Conservation (phyloP, 441 rosid genomes). For the Corymbia calophylla region DNA sequence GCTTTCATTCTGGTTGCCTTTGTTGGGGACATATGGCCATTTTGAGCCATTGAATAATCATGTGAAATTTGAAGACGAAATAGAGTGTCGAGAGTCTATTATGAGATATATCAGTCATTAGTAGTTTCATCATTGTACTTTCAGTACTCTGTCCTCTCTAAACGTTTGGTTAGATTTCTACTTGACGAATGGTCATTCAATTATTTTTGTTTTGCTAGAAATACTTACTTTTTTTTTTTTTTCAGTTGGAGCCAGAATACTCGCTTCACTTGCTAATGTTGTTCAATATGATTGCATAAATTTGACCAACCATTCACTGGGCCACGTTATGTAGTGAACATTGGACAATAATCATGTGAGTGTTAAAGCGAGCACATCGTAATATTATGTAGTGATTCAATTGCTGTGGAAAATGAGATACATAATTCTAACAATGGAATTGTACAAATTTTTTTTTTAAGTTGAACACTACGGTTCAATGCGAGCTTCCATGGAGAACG, state of each 20-base stretch:
- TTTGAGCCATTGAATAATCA: neutral
- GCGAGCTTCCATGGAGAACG: neutral
- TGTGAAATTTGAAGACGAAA: neutral
- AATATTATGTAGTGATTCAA: neutral
- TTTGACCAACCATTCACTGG: neutral
- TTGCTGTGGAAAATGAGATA: neutral
- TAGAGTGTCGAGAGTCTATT: neutral
- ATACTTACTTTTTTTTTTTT: too few species aligned
- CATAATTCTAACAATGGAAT: neutral
- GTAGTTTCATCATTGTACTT: neutral
- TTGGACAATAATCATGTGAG: neutral
- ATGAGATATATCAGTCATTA: neutral
- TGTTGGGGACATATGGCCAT: neutral
- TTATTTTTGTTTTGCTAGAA: neutral
- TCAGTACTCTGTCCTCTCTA: neutral
- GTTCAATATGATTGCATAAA: neutral
- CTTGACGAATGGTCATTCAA: neutral
- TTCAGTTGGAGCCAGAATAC: neutral
- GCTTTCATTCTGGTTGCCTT: neutral
- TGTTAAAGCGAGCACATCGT: too few species aligned
- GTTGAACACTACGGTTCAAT: neutral
- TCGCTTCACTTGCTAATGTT: neutral
- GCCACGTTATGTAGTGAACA: too few species aligned
- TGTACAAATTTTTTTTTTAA: too few species aligned
- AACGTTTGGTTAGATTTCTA: neutral